Evolutionary conservation across 371 early-diverging fungal species (phyloP).

Genomic region (Syncephalis plumigaleata): DNA sequence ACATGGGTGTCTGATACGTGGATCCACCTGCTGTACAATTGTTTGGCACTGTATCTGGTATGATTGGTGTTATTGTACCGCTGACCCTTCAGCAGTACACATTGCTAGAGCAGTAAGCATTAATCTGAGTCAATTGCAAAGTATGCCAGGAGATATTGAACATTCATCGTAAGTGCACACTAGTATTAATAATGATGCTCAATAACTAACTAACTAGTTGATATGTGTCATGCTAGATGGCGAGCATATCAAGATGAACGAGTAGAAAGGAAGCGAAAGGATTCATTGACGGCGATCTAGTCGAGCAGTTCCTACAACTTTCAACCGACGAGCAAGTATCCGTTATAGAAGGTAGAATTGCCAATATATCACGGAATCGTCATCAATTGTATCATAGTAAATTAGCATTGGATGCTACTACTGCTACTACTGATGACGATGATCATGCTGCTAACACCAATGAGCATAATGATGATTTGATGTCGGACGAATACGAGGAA

Average conservation of each 20-base stretch:
- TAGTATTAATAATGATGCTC: not conserved
- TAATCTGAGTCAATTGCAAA: slow-evolving; percentile 29
- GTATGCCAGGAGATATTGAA: slow-evolving; percentile 35
- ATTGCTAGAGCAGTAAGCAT: slow-evolving; percentile 39
- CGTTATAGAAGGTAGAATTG: slow-evolving; percentile 23
- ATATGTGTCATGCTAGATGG: slow-evolving; percentile 20
- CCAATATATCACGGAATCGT: not conserved
- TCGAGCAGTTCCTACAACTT: slow-evolving; percentile 58
- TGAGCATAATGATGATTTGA: no score
- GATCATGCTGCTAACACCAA: no score
- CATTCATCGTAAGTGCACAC: slow-evolving; percentile 32
- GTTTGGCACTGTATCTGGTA: slow-evolving; percentile 63
- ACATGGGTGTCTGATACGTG: slow-evolving; percentile 19
- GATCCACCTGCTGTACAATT: slow-evolving; percentile 30
- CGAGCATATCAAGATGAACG: slow-evolving; percentile 37
- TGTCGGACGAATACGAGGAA: no score
- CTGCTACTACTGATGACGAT: no score
- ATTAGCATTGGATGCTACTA: no score
- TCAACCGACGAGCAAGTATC: slow-evolving; percentile 34
- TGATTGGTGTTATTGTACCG: slow-evolving; percentile 54
- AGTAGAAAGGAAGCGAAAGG: slow-evolving; percentile 21
- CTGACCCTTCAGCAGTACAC: slow-evolving; percentile 33
- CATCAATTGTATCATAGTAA: no score
- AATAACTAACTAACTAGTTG: not conserved
- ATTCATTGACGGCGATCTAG: slow-evolving; percentile 78